Conservation (phyloP, 1,284 basidiomycete genomes). For the Heterobasidion parviporum region DNA sequence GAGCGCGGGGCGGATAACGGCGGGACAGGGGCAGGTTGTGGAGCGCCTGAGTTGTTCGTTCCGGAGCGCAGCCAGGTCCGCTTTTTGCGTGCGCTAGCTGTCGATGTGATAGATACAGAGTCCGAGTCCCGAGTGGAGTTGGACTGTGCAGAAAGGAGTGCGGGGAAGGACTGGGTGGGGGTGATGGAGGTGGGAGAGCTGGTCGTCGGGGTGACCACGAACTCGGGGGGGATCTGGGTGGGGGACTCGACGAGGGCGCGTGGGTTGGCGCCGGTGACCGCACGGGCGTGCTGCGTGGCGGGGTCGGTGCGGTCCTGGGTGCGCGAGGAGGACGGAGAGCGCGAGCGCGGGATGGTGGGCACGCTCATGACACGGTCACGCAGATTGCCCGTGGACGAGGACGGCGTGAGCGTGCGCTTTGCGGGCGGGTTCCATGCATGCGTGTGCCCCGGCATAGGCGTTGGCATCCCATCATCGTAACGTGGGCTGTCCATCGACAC, state of each 20-base stretch:
- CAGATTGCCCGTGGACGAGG: slow-evolving; percentile 31
- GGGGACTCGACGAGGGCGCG: not conserved
- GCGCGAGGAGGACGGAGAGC: slow-evolving; percentile 4
- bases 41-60: slow-evolving; percentile 6
- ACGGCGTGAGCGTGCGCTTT: slow-evolving; percentile 23
- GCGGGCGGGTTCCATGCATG: slow-evolving; percentile 12
- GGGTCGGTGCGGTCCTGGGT: not conserved
- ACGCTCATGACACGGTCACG: slow-evolving; percentile 18
- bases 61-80: slow-evolving; percentile 22
- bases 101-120: slow-evolving; percentile 29
- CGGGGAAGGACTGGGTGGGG: slow-evolving; percentile 13
- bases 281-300: slow-evolving; percentile 11
- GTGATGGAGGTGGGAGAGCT: slow-evolving; percentile 13
- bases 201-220: slow-evolving; percentile 16
- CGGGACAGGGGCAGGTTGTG: slow-evolving; percentile 19
- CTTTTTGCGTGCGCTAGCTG: slow-evolving; percentile 25
- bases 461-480: slow-evolving; percentile 19
- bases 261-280: slow-evolving; percentile 2
- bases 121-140: slow-evolving; percentile 28
- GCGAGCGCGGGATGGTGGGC: slow-evolving; percentile 7
- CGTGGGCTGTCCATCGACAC: slow-evolving; percentile 8
- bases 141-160: slow-evolving; percentile 15
- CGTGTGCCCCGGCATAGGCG: slow-evolving; percentile 21
- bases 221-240: not conserved
- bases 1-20: slow-evolving; percentile 15